A percentile compares a stretch with the other conserved stretches of the same genome.
Evolutionary conservation across 1,139 yeast genomes (phyloP).

Genomic region (Pichia sp.): DNA sequence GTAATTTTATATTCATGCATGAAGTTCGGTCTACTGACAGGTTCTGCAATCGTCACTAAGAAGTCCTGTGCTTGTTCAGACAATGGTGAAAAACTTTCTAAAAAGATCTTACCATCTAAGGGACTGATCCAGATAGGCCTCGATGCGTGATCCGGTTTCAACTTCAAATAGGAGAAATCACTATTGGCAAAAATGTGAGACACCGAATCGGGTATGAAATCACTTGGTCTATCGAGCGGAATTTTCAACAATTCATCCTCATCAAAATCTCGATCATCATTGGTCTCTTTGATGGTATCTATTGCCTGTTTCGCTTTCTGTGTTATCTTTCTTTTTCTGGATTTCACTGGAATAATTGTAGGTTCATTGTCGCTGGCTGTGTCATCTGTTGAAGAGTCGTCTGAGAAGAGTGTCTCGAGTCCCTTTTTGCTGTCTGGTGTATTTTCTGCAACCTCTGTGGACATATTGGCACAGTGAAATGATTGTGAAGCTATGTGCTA

Average conservation of each 20-base stretch:
- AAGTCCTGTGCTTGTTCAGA: conserved; percentile 99
- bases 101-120: conserved; percentile 77
- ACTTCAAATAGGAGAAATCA: conserved; percentile 77
- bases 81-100: conserved; percentile 91
- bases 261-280: conserved; percentile 24
- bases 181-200: conserved; percentile 73
- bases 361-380: conserved; percentile 15
- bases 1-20: conserved; percentile 93
- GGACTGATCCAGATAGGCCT: conserved; percentile 98
- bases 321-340: conserved; percentile 4
- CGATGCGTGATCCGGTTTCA: conserved; percentile 91
- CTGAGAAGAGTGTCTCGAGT: conserved; percentile 14
- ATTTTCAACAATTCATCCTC: conserved; percentile 24
- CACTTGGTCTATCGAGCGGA: conserved; percentile 53
- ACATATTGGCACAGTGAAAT: too few species aligned
- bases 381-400: conserved; percentile 18
- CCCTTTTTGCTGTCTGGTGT: not conserved
- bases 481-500: too few species aligned
- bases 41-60: conserved; percentile 93
- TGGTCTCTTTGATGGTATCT: conserved; percentile 21
- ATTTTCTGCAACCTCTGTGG: conserved; percentile 1
- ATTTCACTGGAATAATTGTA: conserved; percentile 1
- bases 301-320: conserved; percentile 19
- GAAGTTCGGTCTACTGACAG: conserved; percentile 92
- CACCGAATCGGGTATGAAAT: conserved; percentile 78